These are phyloP conservation scores for Telopea speciosissima DNA, from an alignment of 177 flowering plant genomes.

Conservation along the genomic window DNA sequence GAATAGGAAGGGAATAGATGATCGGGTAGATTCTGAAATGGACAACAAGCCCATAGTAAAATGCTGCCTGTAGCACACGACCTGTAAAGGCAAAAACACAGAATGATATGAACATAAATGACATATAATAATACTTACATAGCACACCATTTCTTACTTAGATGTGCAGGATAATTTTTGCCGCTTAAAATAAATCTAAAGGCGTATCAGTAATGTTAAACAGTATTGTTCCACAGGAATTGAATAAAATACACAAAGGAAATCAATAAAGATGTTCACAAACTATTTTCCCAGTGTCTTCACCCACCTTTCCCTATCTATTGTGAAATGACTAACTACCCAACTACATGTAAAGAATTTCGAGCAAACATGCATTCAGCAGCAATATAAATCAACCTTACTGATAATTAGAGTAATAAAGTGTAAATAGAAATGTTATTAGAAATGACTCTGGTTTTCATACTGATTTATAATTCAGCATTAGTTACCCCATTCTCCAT, in stretches of 20 bases:
- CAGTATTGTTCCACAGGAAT: too few relatives aligned
- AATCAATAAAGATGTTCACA: background rate
- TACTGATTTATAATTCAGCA: too few relatives aligned
- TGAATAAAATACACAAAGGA: too few relatives aligned
- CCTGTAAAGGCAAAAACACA: constrained; percentile 37
- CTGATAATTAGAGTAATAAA: background rate
- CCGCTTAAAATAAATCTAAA: background rate
- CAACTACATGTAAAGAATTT: background rate
- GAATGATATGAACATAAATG: background rate
- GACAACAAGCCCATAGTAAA: constrained; percentile 92
- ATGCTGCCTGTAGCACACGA: constrained; percentile 57
- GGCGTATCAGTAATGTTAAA: background rate
- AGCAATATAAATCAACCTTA: background rate
- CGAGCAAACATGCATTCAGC: background rate
- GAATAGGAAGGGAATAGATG: constrained; percentile 77
- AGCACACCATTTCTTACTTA: too few relatives aligned
- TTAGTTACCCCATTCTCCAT: too few relatives aligned
- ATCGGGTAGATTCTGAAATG: constrained; percentile 91
- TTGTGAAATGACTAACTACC: background rate
- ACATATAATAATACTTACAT: background rate
- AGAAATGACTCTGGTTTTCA: too few relatives aligned
- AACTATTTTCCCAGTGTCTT: background rate
- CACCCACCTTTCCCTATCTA: background rate
- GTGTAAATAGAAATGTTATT: too few relatives aligned
- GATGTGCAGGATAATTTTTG: background rate